Evolutionary conservation across 768 basidiomycete species (phyloP), one percentile per base, ranked within the genome.

Genomic region (Ramaria sp.): DNA sequence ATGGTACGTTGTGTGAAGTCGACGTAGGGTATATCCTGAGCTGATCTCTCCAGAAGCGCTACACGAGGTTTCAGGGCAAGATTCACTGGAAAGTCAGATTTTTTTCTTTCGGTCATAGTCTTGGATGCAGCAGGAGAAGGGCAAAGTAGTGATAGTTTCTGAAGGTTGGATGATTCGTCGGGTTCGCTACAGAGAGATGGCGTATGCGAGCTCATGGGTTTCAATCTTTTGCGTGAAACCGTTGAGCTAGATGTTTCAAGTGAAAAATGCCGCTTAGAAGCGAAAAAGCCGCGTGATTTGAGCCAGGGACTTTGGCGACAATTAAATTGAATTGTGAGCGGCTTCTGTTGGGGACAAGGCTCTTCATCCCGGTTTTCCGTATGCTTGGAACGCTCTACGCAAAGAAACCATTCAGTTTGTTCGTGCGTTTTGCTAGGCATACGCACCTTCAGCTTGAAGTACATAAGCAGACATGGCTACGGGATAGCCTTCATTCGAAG

Each of bases 271-370:
- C 34, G 34, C 13, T 37, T 37, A 13, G 13, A 10, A 37, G 9
- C 34, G 9, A 7, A 37, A 37, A 13, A 10, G 10, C 9, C 34
- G 34, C 34, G 13, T 37, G 34, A 37, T 13, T 10, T 37, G 13
- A 13, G 13, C 34, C 9, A 7, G 34, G 34, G 9, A 37, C 34
- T 37, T 37, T 37, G 34, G 13, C 80, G 51, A 75, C 71, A 82
- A 84, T 83, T 65, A 41, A 60, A 59, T 11, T 9, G 45, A 2
- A 10, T 13, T 13, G 9, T 9, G 9, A 37, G 34, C 9, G 34
- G 13, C 13, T 37, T 37, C 34, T 37, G 34, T 37, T 37, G 34
- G 13, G 13, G 34, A 37, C 34, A 37, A 4, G 27, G 27, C 27
- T 37, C n/a, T n/a, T n/a, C 34, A 37, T 37, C 27, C 27, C 27